phyloP scores from a whole-genome alignment of 352 stramenopile genomes.

The Labyrinthula sp. region DNA sequence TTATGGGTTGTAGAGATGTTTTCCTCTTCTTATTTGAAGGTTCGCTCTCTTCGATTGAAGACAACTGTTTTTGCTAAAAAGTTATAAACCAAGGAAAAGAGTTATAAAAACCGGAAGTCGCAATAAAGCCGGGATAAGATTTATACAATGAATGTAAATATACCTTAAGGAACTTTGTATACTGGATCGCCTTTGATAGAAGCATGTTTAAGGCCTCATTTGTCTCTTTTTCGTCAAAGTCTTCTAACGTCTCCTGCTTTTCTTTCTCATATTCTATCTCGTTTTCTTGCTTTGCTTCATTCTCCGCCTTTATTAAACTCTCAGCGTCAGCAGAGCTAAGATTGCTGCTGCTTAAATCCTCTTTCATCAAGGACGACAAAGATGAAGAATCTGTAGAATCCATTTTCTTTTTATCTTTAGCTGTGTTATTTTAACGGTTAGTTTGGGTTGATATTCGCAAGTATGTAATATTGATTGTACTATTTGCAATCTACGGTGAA shows the following conservation, averaged over 20 bases:
- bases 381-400: too few species aligned
- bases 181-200: slow-evolving; percentile 25
- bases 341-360: too few species aligned
- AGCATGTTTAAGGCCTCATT: slow-evolving; percentile 5
- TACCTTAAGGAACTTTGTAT: slow-evolving; percentile 28
- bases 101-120: neutral
- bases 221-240: slow-evolving; percentile 3
- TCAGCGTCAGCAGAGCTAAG: too few species aligned
- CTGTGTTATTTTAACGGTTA: too few species aligned
- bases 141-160: slow-evolving; percentile 11
- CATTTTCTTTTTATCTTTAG: too few species aligned
- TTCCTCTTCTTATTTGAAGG: neutral
- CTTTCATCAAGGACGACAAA: too few species aligned
- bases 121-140: neutral
- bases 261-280: neutral
- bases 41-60: neutral
- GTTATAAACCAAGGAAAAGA: neutral
- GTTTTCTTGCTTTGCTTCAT: neutral
- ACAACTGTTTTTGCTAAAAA: neutral
- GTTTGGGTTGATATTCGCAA: too few species aligned
- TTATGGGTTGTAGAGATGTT: slow-evolving; percentile 57
- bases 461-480: too few species aligned
- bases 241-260: neutral
- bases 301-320: slow-evolving; percentile 1
- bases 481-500: too few species aligned